These are phyloP conservation scores for Penicillium subrubescens DNA, from an alignment of 495 filamentous ascomycete genomes.

Conservation along the genomic window DNA sequence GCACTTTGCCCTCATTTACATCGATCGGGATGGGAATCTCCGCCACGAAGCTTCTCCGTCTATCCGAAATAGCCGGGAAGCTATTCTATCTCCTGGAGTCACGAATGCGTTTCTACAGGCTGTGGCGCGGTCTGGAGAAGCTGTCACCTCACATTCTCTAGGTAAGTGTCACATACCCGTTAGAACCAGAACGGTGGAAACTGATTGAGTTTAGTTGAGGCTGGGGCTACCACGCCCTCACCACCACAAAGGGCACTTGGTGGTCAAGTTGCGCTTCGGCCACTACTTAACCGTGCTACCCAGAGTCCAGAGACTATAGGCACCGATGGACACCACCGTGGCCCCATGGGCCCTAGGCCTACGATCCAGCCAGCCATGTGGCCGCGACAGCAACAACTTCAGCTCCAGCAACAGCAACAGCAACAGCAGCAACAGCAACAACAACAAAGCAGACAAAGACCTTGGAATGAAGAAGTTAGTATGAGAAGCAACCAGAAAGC, in stretches of 20 bases:
- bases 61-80: constrained; percentile 34
- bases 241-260: neutral
- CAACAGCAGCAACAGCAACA: neutral
- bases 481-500: constrained; percentile 36
- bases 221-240: constrained; percentile 5
- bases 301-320: neutral
- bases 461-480: constrained; percentile 31
- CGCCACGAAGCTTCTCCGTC: constrained; percentile 40
- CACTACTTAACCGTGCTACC: constrained; percentile 7
- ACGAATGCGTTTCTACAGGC: constrained; percentile 39
- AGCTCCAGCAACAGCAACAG: neutral
- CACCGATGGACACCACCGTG: neutral
- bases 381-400: constrained; percentile 2
- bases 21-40: constrained; percentile 39
- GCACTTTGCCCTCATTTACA: constrained; percentile 45
- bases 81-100: constrained; percentile 38
- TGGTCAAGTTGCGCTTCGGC: constrained; percentile 1
- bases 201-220: constrained; percentile 12
- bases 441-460: constrained; percentile 25
- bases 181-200: neutral
- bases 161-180: constrained; percentile 24
- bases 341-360: neutral
- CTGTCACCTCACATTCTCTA: constrained; percentile 11
- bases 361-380: constrained; percentile 16
- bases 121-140: constrained; percentile 34